phyloP scores from a whole-genome alignment of 768 basidiomycete species.

The Mycena sanguinolenta region DNA sequence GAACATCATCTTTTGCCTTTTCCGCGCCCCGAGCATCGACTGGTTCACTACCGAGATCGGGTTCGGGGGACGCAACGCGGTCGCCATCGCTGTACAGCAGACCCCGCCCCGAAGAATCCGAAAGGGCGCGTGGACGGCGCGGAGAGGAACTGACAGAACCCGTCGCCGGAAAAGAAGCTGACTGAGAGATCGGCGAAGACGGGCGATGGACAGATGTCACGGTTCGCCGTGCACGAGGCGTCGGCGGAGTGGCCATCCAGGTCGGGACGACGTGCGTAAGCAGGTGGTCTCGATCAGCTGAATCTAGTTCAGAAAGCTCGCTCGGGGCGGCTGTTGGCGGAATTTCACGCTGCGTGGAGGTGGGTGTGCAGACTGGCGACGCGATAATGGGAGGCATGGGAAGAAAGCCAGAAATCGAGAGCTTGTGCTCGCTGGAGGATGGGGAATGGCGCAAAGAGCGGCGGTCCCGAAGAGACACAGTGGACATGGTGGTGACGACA shows the following conservation, averaged over 20 bases:
- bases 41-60: constrained; percentile 22
- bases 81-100: neutral
- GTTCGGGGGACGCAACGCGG: constrained; percentile 9
- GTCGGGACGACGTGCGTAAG: constrained; percentile 53
- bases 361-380: constrained; percentile 70
- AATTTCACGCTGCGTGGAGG: constrained; percentile 32
- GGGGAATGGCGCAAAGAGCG: constrained; percentile 34
- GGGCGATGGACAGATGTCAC: constrained; percentile 50
- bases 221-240: constrained; percentile 59
- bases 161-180: constrained; percentile 62
- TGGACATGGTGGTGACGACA: constrained; percentile 22
- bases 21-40: constrained; percentile 43
- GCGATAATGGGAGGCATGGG: constrained; percentile 71
- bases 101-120: constrained; percentile 21
- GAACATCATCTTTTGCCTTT: constrained; percentile 59
- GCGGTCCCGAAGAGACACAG: constrained; percentile 29
- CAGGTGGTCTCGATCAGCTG: constrained; percentile 41
- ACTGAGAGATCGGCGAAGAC: constrained; percentile 52
- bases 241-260: constrained; percentile 72
- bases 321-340: neutral
- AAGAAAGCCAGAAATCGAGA: constrained; percentile 54
- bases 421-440: constrained; percentile 33
- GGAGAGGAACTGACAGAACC: constrained; percentile 42
- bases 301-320: constrained; percentile 7
- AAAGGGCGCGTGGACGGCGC: constrained; percentile 29